Percentiles rank a stretch among this genome's conserved stretches.
Conservation (phyloP, 345 rosid genomes). For the Melaleuca alternifolia region DNA sequence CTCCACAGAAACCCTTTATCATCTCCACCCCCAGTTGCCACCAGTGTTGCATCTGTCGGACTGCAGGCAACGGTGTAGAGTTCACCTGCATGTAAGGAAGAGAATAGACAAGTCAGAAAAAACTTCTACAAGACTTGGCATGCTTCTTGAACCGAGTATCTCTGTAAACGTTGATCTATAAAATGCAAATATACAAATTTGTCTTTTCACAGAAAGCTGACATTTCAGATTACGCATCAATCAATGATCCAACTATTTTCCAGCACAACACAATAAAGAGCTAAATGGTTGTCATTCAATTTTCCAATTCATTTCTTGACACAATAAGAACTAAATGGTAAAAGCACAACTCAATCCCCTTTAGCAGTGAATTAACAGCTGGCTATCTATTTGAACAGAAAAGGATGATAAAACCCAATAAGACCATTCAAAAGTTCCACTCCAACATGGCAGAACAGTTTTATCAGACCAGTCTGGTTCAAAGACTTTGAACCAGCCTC, state of each 20-base stretch:
- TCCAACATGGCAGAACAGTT: background rate
- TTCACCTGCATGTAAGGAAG: constrained; percentile 38
- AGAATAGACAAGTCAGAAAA: background rate
- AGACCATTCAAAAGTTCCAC: background rate
- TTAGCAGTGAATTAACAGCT: background rate
- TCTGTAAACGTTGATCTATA: background rate
- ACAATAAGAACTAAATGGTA: background rate
- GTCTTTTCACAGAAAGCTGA: background rate
- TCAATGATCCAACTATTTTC: background rate
- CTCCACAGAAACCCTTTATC: constrained; percentile 78
- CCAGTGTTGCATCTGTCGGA: constrained; percentile 64
- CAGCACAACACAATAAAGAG: background rate
- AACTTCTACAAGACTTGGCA: background rate
- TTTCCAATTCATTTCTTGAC: background rate
- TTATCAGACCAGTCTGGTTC: background rate
- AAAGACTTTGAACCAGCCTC: background rate
- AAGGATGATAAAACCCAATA: background rate
- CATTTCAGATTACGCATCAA: background rate
- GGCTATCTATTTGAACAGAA: background rate
- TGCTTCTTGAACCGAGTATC: background rate
- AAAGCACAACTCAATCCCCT: background rate
- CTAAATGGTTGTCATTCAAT: background rate
- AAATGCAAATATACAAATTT: background rate
- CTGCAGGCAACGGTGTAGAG: constrained; percentile 68
- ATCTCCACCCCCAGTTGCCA: constrained; percentile 94